Evolutionary conservation across 495 filamentous ascomycete genomes (phyloP).

Genomic region (Glutinoglossum americanum): DNA sequence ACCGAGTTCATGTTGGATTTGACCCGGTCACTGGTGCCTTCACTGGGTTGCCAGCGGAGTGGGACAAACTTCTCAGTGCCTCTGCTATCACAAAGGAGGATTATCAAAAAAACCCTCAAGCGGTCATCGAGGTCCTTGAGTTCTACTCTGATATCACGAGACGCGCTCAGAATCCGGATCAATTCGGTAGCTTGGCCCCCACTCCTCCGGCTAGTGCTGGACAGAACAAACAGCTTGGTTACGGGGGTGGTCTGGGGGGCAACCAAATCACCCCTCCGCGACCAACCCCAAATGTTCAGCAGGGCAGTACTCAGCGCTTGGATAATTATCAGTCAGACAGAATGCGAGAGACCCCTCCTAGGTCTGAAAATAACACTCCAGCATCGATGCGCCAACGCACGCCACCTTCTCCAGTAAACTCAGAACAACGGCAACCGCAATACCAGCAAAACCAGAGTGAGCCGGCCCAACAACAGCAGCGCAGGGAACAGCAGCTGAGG

Average conservation of each 20-base stretch:
- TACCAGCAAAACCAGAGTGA: slow-evolving; percentile 1
- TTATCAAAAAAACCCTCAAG: slow-evolving; percentile 93
- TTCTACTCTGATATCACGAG: slow-evolving; percentile 95
- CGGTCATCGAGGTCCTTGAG: slow-evolving; percentile 87
- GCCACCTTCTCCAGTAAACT: slow-evolving; percentile 10
- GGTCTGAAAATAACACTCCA: slow-evolving; percentile 1
- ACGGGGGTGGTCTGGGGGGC: slow-evolving; percentile 28
- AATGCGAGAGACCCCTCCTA: not conserved
- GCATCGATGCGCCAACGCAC: not conserved
- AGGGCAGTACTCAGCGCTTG: not conserved
- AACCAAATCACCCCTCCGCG: slow-evolving; percentile 60
- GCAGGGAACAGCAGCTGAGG: slow-evolving; percentile 25
- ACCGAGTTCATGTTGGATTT: slow-evolving; percentile 93
- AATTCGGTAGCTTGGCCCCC: slow-evolving; percentile 48
- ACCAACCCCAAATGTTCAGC: slow-evolving; percentile 18
- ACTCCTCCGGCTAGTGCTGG: slow-evolving; percentile 35
- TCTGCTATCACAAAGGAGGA: slow-evolving; percentile 96
- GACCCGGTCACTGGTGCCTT: slow-evolving; percentile 86
- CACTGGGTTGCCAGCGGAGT: slow-evolving; percentile 79
- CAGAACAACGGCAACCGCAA: slow-evolving; percentile 7
- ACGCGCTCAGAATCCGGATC: slow-evolving; percentile 57
- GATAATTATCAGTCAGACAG: not conserved
- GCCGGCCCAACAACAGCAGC: slow-evolving; percentile 16
- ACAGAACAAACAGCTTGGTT: slow-evolving; percentile 46
- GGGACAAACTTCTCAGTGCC: slow-evolving; percentile 83